These are phyloP conservation scores for Falciphora oryzae DNA, from an alignment of 2,329 filamentous ascomycete genomes.

Conservation along the genomic window DNA sequence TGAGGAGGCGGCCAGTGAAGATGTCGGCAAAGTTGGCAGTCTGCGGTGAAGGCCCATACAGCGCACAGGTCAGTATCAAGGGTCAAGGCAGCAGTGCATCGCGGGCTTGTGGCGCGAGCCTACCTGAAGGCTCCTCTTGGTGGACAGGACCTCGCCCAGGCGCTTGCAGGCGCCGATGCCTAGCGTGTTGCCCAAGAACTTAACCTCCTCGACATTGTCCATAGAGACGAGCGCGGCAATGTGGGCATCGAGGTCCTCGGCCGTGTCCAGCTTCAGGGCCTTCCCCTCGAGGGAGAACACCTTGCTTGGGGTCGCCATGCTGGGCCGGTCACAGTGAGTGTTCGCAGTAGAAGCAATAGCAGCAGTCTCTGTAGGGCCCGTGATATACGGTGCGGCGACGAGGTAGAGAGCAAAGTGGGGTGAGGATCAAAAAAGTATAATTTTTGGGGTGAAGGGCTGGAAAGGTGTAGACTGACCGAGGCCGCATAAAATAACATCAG, in stretches of 20 bases:
- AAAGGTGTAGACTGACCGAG: neutral
- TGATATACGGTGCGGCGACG: neutral
- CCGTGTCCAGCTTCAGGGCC: constrained; percentile 86
- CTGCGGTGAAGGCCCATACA: constrained; percentile 29
- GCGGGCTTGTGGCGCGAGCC: constrained; percentile 15
- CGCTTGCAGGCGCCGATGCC: constrained; percentile 83
- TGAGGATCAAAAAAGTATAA: neutral
- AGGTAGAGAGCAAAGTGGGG: neutral
- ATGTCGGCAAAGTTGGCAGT: constrained; percentile 92
- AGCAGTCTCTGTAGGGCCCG: neutral
- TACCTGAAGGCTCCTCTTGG: constrained; percentile 78
- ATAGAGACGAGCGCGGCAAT: constrained; percentile 68
- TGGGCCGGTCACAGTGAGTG: neutral
- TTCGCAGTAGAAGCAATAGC: neutral
- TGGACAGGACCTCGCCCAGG: constrained; percentile 75
- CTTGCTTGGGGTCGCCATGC: constrained; percentile 33
- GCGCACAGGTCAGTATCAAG: constrained; percentile 10
- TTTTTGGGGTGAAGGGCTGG: neutral
- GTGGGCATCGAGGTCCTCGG: constrained; percentile 78
- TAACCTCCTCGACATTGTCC: constrained; percentile 75
- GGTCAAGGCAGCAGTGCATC: constrained; percentile 4
- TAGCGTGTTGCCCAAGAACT: constrained; percentile 84
- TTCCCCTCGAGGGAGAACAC: constrained; percentile 88
- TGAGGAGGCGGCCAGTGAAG: constrained; percentile 89
- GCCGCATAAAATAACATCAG: too few relatives aligned